Percentiles rank a stretch among this genome's conserved stretches.
Evolutionary conservation across 2,329 filamentous ascomycete species (phyloP).

Genomic region (Aureobasidium leucospermi): DNA sequence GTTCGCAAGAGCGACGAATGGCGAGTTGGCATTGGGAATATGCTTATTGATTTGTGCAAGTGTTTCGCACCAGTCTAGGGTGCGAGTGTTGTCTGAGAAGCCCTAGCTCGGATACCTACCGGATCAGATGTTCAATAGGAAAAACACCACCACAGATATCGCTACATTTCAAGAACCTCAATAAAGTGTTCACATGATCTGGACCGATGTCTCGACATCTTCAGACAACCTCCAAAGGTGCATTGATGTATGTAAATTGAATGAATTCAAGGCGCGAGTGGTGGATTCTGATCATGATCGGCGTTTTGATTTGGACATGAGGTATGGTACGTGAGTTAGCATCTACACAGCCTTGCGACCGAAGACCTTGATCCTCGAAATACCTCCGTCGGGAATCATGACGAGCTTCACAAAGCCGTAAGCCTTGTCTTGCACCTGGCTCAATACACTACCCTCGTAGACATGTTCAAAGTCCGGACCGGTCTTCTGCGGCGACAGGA

Average conservation of each 20-base stretch:
- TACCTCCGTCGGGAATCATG: slow-evolving; percentile 87
- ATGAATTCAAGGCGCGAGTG: too few species aligned
- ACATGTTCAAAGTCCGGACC: slow-evolving; percentile 67
- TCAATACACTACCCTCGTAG: slow-evolving; percentile 41
- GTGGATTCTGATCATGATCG: too few species aligned
- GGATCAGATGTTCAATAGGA: slow-evolving; percentile 17
- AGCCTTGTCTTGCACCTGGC: slow-evolving; percentile 46
- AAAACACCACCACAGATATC: background rate
- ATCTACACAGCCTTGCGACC: slow-evolving; percentile 44
- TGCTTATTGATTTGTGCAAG: background rate
- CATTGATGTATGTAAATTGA: too few species aligned
- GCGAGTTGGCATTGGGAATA: background rate
- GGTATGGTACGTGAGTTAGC: too few species aligned
- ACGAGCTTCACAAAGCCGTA: slow-evolving; percentile 84
- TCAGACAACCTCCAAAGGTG: too few species aligned
- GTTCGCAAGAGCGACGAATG: background rate
- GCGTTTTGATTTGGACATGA: too few species aligned
- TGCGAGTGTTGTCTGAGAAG: background rate
- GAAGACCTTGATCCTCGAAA: slow-evolving; percentile 77
- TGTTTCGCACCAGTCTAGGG: background rate
- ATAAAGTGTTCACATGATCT: too few species aligned
- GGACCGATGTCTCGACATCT: too few species aligned
- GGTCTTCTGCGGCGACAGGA: slow-evolving; percentile 60
- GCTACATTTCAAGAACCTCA: too few species aligned
- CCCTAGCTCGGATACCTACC: background rate